Base-by-base conservation (phyloP, 1,139 yeast species). In the Casaregolazyma suthepensis region DNA sequence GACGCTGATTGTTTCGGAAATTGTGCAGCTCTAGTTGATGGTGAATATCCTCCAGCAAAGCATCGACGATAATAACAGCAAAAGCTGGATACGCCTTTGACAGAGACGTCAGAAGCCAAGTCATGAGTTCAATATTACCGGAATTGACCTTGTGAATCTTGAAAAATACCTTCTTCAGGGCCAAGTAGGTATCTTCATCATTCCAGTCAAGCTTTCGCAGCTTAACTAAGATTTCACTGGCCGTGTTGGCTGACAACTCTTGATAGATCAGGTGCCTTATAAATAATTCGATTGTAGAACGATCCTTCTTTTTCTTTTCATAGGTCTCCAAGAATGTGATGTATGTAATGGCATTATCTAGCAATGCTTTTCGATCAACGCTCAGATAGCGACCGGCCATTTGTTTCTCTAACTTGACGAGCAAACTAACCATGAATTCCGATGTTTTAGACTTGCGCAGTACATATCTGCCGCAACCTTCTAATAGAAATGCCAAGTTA, bases 391-490 rank as follows among this genome's bases (percentile, higher is more conserved):
- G 75, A 50, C 78, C 78, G 50, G 75, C 78, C 56, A 77, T 77
- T 57, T 80, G 79, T 37, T 71, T 73, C 56, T 76, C 78, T 47
- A 89, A 69, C 7, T 85, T 66, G 1, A 73, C 76, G 44, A 89
- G 69, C 83, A 87, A 79, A 57, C 82, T 83, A 35, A 73, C 72
- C 81, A 87, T 87, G 44, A 81, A 71, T 5, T 73, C 77, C 49
- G 73, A 73, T 57, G 83, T 85, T 45, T 83, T 88, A 0, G 81
- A 77, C 54, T 83, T 85, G 57, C 81, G 72, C 48, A 85, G 68
- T 53, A 91, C 72, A 58, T 82, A 81, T 55, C 83, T 75, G 0
- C 96, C 96, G 62, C 89, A 79, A 50, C 81, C 76, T 63, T 90
- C 96, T 63, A 88, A 83, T 52, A 89, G 72, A 9, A 79, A 45